A percentile compares a stretch with the other conserved stretches of the same genome.
phyloP scores from a whole-genome alignment of 306 rosid genomes.

The Vicia villosa region DNA sequence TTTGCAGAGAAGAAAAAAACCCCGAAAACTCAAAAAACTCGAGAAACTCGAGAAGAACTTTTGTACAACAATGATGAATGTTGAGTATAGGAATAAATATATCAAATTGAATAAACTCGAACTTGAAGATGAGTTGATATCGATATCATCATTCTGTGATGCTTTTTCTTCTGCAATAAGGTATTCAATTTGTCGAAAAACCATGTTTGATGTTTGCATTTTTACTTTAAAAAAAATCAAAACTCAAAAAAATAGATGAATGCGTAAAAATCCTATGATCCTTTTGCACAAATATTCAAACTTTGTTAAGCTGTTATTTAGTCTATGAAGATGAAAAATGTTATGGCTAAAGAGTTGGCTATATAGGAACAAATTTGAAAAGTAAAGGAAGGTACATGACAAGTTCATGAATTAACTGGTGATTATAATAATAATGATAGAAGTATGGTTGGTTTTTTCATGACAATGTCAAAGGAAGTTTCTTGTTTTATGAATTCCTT shows the following conservation, averaged over 20 bases:
- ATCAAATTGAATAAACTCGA: conserved; percentile 31
- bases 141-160: conserved; percentile 12
- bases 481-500: conserved; percentile 21
- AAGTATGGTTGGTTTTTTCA: conserved; percentile 9
- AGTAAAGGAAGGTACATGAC: conserved; percentile 46
- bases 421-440: background rate
- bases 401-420: background rate
- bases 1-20: conserved; percentile 33
- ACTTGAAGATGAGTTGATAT: background rate
- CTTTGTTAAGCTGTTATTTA: conserved; percentile 14
- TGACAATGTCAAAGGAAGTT: conserved; percentile 36
- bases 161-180: conserved; percentile 39
- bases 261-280: conserved; percentile 16
- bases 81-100: background rate
- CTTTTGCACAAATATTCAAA: conserved; percentile 14
- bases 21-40: conserved; percentile 27
- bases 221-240: no score
- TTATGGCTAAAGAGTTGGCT: background rate
- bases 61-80: background rate
- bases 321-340: conserved; percentile 30
- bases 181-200: conserved; percentile 16
- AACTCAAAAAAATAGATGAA: background rate
- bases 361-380: conserved; percentile 34
- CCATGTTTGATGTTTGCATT: background rate
- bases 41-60: conserved; percentile 8